Percentiles rank a stretch among this genome's conserved stretches.
These are phyloP conservation scores for Chlorociboria aeruginascens DNA, from an alignment of 495 filamentous ascomycete species.

Conservation along the genomic window DNA sequence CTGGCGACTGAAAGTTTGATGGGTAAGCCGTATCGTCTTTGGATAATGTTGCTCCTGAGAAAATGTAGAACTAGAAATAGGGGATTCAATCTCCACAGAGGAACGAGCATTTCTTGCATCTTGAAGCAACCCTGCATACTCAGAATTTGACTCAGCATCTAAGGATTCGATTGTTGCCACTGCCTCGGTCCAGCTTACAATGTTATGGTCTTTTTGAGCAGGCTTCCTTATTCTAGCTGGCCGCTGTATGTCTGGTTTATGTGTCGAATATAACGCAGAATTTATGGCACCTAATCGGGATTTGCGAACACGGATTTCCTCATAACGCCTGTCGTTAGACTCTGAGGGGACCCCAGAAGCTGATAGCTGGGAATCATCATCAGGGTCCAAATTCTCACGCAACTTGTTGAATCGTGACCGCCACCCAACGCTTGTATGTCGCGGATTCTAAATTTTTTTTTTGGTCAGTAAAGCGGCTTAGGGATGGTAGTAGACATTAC, in stretches of 20 bases:
- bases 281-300: background rate
- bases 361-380: conserved; percentile 2
- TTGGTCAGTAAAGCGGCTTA: background rate
- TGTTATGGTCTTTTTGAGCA: conserved; percentile 14
- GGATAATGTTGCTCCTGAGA: background rate
- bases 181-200: conserved; percentile 17
- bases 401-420: conserved; percentile 5
- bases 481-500: conserved; percentile 2
- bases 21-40: background rate
- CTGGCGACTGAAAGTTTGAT: background rate
- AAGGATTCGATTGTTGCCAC: conserved; percentile 13
- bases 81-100: background rate
- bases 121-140: conserved; percentile 13
- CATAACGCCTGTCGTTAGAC: background rate
- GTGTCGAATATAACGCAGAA: background rate
- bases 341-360: conserved; percentile 2
- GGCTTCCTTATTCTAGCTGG: conserved; percentile 14
- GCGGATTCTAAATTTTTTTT: background rate
- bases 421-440: conserved; percentile 6
- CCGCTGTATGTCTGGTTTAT: background rate
- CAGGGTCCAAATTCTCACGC: background rate
- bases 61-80: background rate
- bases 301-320: background rate
- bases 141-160: conserved; percentile 5
- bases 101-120: conserved; percentile 2